Evolutionary conservation across 768 basidiomycete genomes (phyloP), one percentile per base, ranked within the genome.

Genomic region (Steccherinum ochraceum): DNA sequence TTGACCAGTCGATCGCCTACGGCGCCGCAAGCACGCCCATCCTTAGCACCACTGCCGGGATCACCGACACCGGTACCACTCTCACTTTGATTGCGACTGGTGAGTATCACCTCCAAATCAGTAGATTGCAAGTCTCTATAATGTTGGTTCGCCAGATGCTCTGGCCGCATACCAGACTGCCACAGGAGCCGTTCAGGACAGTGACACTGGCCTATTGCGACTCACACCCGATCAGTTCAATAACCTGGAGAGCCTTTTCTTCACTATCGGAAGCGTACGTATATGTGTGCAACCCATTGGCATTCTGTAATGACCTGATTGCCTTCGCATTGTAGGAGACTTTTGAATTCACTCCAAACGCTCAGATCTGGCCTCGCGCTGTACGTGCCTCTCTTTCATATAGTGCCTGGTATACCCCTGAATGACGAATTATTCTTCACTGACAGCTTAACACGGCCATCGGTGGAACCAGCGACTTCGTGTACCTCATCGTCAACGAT

Each of bases 321-420:
- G 16, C 27, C 11, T 16, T 30, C 4, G n/a, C n/a, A n/a, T n/a
- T n/a, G n/a, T 16, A 56, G 60, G 45, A 48, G 1, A 65, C 68
- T 3, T 71, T 63, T 46, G 67, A 70, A 52, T 61, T 76, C 44
- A 72, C 68, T 1, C 60, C 73, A 7, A 61, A 66, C 43, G 65
- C 59, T 16, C 65, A 66, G 43, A 57, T 64, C 45, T 62, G 54
- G 52, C 63, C 65, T 10, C 63, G 61, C 39, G 42, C 55, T 12
- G 59, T 61, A 54, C 11, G 52, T 54, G n/a, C n/a, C 4, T 12
- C n/a, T 25, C 18, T n/a, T 39, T n/a, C n/a, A 39, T 39, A n/a
- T n/a, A 11, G n/a, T n/a, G 11, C 35, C 35, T n/a, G 11, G n/a
- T 39, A 39, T 11, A n/a, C n/a, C 35, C 11, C 27, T 48, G 12